Percentiles rank a stretch among this genome's conserved stretches.
These are phyloP conservation scores for Thermothelomyces thermophilus DNA, from an alignment of 2,329 filamentous ascomycete genomes.

Conservation along the genomic window DNA sequence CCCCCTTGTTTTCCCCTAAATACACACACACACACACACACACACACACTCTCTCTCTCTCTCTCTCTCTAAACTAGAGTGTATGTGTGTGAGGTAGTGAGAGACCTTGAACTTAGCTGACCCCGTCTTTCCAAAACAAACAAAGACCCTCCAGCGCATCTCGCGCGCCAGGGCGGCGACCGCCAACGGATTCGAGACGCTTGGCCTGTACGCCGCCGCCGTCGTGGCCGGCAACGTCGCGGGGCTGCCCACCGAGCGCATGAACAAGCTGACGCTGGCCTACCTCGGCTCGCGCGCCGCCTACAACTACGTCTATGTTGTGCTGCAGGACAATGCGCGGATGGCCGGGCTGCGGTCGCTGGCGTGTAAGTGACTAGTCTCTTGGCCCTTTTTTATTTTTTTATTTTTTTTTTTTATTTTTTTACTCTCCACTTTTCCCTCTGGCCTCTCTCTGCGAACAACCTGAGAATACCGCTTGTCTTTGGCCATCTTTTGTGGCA, in stretches of 20 bases:
- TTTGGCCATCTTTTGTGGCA: too few species aligned
- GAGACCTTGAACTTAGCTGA: not conserved
- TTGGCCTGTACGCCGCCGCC: conserved; percentile 37
- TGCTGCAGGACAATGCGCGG: conserved; percentile 36
- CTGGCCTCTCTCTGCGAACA: too few species aligned
- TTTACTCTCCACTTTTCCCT: too few species aligned
- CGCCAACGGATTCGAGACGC: conserved; percentile 39
- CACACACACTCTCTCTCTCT: too few species aligned
- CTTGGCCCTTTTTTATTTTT: not conserved
- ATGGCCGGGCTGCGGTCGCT: conserved; percentile 34
- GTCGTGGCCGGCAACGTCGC: conserved; percentile 43
- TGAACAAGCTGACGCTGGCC: conserved; percentile 36
- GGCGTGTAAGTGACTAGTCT: not conserved
- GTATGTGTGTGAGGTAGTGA: too few species aligned
- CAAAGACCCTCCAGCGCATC: conserved; percentile 22
- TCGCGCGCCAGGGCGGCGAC: conserved; percentile 27
- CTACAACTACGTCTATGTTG: conserved; percentile 40
- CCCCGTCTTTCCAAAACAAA: not conserved
- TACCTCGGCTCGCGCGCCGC: conserved; percentile 36
- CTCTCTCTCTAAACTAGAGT: too few species aligned
- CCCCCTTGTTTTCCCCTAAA: not conserved
- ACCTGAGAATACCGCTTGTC: too few species aligned
- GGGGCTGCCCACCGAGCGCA: conserved; percentile 30
- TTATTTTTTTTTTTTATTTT: too few species aligned
- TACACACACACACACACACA: too few species aligned